Percentiles rank a stretch among this genome's conserved stretches.
These are phyloP conservation scores for Ceratocystis destructans DNA, from an alignment of 2,329 filamentous ascomycete species.

Conservation along the genomic window DNA sequence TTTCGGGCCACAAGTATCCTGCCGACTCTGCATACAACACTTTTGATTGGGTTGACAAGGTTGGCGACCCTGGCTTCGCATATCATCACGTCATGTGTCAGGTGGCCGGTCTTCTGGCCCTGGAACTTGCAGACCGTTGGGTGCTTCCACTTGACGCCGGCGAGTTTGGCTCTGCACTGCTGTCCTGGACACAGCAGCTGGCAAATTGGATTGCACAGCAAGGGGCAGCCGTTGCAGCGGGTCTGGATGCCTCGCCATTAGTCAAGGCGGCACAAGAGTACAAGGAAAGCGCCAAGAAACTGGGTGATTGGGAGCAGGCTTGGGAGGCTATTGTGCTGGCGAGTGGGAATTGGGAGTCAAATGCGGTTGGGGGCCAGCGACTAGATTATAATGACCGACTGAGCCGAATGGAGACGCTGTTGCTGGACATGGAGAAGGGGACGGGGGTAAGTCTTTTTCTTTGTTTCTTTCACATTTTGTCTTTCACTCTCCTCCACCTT, in stretches of 20 bases:
- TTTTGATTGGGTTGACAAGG: conserved; percentile 68
- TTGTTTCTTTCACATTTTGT: not conserved
- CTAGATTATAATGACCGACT: conserved; percentile 66
- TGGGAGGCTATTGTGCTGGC: conserved; percentile 65
- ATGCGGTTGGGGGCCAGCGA: conserved; percentile 51
- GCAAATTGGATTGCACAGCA: conserved; percentile 49
- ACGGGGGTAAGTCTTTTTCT: conserved; percentile 52
- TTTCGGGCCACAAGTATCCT: conserved; percentile 53
- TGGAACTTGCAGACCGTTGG: conserved; percentile 70
- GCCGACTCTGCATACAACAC: conserved; percentile 81
- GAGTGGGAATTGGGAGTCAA: conserved; percentile 62
- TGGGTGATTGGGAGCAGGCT: conserved; percentile 54
- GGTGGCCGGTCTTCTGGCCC: conserved; percentile 65
- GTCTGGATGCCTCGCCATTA: conserved; percentile 26
- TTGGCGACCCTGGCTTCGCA: conserved; percentile 67
- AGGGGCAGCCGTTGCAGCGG: conserved; percentile 22
- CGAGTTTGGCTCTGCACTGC: conserved; percentile 54
- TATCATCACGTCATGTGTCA: conserved; percentile 72
- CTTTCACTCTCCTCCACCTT: not conserved
- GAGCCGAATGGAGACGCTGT: conserved; percentile 64
- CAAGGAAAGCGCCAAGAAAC: conserved; percentile 34
- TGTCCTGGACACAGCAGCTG: conserved; percentile 52
- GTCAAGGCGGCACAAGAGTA: conserved; percentile 48
- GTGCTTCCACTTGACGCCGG: conserved; percentile 70
- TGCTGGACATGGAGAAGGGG: conserved; percentile 60